Evolutionary conservation across 2,329 filamentous ascomycete genomes (phyloP).

Genomic region (Mycosphaerelloides madeirae): DNA sequence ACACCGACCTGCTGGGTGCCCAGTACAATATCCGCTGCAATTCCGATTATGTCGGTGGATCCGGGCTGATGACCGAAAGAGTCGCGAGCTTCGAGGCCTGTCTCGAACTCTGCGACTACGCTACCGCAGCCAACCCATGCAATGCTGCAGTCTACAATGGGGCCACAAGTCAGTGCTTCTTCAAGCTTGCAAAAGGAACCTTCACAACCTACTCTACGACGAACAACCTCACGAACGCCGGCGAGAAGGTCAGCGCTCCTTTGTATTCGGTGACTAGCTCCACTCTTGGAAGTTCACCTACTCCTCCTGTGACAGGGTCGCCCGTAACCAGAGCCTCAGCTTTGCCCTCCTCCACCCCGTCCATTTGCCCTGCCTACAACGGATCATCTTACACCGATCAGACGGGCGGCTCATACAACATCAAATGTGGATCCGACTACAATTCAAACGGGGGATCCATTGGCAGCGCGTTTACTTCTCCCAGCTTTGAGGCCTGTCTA

Average conservation of each 20-base stretch:
- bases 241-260: too few relatives aligned
- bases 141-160: not conserved
- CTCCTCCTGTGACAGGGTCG: too few relatives aligned
- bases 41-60: too few relatives aligned
- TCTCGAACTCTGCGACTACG: not conserved
- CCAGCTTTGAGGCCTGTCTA: not conserved
- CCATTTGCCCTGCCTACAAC: conserved; percentile 1
- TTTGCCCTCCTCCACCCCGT: too few relatives aligned
- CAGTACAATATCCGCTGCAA: not conserved
- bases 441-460: not conserved
- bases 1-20: not conserved
- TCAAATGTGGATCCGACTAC: not conserved
- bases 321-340: too few relatives aligned
- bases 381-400: not conserved
- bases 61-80: too few relatives aligned
- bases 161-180: not conserved
- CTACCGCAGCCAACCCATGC: too few relatives aligned
- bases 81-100: not conserved
- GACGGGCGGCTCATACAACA: not conserved
- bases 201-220: not conserved
- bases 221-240: not conserved
- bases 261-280: too few relatives aligned
- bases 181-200: not conserved
- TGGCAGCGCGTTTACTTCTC: not conserved
- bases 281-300: too few relatives aligned